Percentiles rank a stretch among this genome's conserved stretches.
Evolutionary conservation across 805 yeast genomes (phyloP).

Genomic region (Yarrowia osloensis): DNA sequence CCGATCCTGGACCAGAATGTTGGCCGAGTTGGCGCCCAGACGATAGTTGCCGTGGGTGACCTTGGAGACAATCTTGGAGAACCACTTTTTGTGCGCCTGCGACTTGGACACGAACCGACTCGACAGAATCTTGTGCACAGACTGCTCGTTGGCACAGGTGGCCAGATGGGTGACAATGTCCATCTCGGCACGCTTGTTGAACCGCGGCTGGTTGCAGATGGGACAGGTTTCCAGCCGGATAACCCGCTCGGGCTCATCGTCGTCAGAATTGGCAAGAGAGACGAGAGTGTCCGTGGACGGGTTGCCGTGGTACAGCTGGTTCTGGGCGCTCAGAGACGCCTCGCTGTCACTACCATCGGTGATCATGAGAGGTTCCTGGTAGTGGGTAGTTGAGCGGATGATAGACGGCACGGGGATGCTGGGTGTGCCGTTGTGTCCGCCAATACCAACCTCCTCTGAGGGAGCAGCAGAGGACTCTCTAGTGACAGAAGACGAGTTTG

Average conservation of each 20-base stretch:
- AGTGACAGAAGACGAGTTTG: not conserved
- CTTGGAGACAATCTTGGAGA: conserved; percentile 75
- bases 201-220: conserved; percentile 64
- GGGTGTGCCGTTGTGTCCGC: not conserved
- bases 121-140: conserved; percentile 62
- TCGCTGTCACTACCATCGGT: not conserved
- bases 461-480: conserved; percentile 7
- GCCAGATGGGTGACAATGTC: conserved; percentile 88
- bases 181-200: conserved; percentile 54
- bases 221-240: conserved; percentile 77
- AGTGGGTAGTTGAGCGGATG: not conserved
- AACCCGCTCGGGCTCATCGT: conserved; percentile 45
- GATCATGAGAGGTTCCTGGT: not conserved
- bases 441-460: not conserved
- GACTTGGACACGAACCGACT: conserved; percentile 75
- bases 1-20: conserved; percentile 90
- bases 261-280: conserved; percentile 13
- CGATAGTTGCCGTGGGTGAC: conserved; percentile 85
- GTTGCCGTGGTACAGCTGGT: not conserved
- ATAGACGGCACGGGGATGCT: not conserved
- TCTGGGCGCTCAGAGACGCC: not conserved
- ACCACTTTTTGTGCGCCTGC: conserved; percentile 88
- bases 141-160: conserved; percentile 74
- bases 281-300: conserved; percentile 13
- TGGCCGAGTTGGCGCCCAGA: conserved; percentile 88